phyloP scores from a whole-genome alignment of 805 yeast genomes.

The Ogataea pignaliae region DNA sequence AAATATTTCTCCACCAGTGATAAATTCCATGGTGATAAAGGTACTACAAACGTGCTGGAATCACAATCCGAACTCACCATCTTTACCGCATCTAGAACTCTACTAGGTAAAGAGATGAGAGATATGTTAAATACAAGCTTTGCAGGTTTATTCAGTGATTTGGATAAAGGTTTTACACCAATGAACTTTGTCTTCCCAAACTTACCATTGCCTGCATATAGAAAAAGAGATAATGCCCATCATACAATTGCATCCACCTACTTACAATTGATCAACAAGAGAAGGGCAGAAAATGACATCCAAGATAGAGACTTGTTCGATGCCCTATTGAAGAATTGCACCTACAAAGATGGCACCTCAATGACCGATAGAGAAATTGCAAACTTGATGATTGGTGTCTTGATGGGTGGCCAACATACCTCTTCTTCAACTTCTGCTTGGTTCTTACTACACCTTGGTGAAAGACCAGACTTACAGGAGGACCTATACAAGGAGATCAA shows the following conservation, averaged over 20 bases:
- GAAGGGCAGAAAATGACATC: conserved; percentile 74
- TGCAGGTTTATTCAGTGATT: conserved; percentile 81
- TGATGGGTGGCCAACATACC: conserved; percentile 99
- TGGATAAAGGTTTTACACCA: conserved; percentile 96
- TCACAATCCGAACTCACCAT: conserved; percentile 94
- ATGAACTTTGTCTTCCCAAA: conserved; percentile 93
- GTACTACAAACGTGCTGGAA: conserved; percentile 64
- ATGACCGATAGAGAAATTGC: conserved; percentile 97
- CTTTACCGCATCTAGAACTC: conserved; percentile 89
- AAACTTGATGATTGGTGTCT: conserved; percentile 85
- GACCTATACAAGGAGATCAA: conserved; percentile 73
- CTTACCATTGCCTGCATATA: conserved; percentile 74
- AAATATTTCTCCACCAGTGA: conserved; percentile 56
- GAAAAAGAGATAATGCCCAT: conserved; percentile 86
- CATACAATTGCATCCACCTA: conserved; percentile 74
- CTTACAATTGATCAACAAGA: conserved; percentile 66
- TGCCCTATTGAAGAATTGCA: conserved; percentile 72
- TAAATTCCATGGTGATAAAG: conserved; percentile 42
- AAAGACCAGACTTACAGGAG: conserved; percentile 79
- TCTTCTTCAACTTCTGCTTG: conserved; percentile 95
- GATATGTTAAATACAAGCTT: conserved; percentile 73
- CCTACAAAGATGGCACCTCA: conserved; percentile 87
- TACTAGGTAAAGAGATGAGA: conserved; percentile 91
- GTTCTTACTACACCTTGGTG: conserved; percentile 88
- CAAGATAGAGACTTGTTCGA: conserved; percentile 87